phyloP scores from a whole-genome alignment of 148 eudicot genomes.

The Polygonum aviculare region DNA sequence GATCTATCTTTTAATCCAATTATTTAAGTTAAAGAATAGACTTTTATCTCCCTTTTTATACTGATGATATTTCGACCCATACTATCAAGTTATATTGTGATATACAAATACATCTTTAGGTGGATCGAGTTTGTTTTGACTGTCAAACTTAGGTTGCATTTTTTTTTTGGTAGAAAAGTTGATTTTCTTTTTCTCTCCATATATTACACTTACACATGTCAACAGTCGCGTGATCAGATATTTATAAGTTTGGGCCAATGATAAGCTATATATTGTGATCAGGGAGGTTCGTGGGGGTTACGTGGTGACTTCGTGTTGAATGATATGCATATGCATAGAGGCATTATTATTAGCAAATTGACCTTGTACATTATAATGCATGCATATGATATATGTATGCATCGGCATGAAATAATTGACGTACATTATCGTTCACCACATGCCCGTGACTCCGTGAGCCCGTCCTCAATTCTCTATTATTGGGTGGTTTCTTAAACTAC shows the following conservation, averaged over 20 bases:
- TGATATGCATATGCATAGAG: not conserved
- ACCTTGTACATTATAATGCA: not conserved
- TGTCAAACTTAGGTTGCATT: too few species aligned
- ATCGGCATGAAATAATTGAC: not conserved
- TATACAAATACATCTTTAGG: too few species aligned
- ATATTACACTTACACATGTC: too few species aligned
- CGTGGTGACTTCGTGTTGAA: not conserved
- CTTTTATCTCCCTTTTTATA: too few species aligned
- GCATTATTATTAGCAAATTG: not conserved
- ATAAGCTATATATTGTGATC: not conserved
- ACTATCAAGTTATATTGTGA: too few species aligned
- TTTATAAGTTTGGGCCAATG: not conserved
- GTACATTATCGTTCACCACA: not conserved
- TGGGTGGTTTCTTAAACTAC: too few species aligned
- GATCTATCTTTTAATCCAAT: too few species aligned
- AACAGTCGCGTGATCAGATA: not conserved
- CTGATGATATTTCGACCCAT: too few species aligned
- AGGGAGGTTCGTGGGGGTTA: not conserved
- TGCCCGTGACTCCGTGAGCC: not conserved
- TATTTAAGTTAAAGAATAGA: too few species aligned
- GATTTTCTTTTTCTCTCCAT: too few species aligned
- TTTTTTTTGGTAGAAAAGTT: too few species aligned
- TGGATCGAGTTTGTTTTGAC: too few species aligned
- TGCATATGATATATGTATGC: not conserved
- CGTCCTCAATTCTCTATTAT: not conserved